Evolutionary conservation across 2,329 filamentous ascomycete genomes (phyloP).

Genomic region (Mariannaea sp.): DNA sequence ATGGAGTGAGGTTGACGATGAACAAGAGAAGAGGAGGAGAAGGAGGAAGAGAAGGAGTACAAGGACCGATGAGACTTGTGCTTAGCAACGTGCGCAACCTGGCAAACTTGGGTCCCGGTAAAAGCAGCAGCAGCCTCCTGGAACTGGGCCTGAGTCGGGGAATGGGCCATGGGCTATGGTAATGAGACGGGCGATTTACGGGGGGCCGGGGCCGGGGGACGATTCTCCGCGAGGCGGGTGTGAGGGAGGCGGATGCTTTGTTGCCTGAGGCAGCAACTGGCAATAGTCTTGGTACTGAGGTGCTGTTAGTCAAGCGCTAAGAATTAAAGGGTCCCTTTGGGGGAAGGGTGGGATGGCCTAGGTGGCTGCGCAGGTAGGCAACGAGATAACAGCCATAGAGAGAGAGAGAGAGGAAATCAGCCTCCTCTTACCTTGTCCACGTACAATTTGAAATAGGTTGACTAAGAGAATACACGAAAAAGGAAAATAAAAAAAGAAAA

Average conservation of each 20-base stretch:
- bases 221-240: constrained; percentile 8
- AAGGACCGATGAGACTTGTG: constrained; percentile 7
- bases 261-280: constrained; percentile 15
- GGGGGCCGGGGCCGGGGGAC: constrained; percentile 5
- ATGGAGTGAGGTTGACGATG: constrained; percentile 4
- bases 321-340: too few species aligned
- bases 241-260: neutral
- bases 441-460: neutral
- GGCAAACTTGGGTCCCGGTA: neutral
- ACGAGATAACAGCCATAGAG: too few species aligned
- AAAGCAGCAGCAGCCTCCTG: constrained; percentile 18
- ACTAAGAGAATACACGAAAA: too few species aligned
- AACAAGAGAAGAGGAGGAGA: constrained; percentile 4
- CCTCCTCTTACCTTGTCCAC: neutral
- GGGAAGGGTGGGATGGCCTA: too few species aligned
- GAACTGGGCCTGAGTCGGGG: constrained; percentile 26
- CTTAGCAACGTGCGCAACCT: neutral
- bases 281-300: neutral
- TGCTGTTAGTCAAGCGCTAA: neutral
- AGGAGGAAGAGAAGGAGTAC: constrained; percentile 8
- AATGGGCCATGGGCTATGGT: constrained; percentile 32
- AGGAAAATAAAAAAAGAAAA: too few species aligned
- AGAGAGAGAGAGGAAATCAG: too few species aligned
- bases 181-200: constrained; percentile 20
- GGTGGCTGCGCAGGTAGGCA: too few species aligned